Conservation (phyloP, 2,329 filamentous ascomycete genomes). For the Aspergillus aculeatus region DNA sequence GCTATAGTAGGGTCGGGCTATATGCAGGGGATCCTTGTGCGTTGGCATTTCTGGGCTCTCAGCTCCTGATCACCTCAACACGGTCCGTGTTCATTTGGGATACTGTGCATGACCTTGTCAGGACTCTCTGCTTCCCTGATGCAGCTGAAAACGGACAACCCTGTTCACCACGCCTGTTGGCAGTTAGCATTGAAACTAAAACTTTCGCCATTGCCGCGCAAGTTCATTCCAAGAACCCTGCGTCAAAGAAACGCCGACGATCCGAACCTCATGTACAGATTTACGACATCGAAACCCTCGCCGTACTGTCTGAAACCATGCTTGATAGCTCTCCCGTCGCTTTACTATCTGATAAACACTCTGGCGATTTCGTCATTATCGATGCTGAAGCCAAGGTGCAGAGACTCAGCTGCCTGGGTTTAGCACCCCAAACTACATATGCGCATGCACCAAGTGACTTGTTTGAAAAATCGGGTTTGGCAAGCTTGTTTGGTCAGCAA, state of each 20-base stretch:
- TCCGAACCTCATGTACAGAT: slow-evolving; percentile 56
- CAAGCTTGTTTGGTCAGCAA: slow-evolving; percentile 33
- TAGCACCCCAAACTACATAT: slow-evolving; percentile 24
- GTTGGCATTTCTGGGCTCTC: slow-evolving; percentile 70
- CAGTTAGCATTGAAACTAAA: slow-evolving; percentile 65
- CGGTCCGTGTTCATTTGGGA: slow-evolving; percentile 74
- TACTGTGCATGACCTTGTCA: slow-evolving; percentile 72
- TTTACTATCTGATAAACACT: slow-evolving; percentile 62
- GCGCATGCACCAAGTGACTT: slow-evolving; percentile 24
- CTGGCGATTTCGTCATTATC: slow-evolving; percentile 71
- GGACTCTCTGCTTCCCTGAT: slow-evolving; percentile 62
- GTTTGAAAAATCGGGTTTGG: slow-evolving; percentile 31
- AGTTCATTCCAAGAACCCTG: slow-evolving; percentile 10
- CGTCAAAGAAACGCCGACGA: slow-evolving; percentile 48
- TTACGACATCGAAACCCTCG: slow-evolving; percentile 61
- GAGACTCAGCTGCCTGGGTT: slow-evolving; percentile 33
- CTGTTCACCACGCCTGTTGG: slow-evolving; percentile 48
- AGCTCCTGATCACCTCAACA: slow-evolving; percentile 72
- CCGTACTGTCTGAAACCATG: slow-evolving; percentile 59
- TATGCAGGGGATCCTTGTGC: slow-evolving; percentile 65
- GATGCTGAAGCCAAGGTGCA: slow-evolving; percentile 75
- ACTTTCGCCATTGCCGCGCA: slow-evolving; percentile 65
- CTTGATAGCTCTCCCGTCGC: slow-evolving; percentile 61
- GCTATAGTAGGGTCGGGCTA: slow-evolving; percentile 65
- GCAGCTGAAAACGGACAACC: slow-evolving; percentile 8